phyloP scores from a whole-genome alignment of 2,329 filamentous ascomycete species.

The Pseudogymnoascus sp. region DNA sequence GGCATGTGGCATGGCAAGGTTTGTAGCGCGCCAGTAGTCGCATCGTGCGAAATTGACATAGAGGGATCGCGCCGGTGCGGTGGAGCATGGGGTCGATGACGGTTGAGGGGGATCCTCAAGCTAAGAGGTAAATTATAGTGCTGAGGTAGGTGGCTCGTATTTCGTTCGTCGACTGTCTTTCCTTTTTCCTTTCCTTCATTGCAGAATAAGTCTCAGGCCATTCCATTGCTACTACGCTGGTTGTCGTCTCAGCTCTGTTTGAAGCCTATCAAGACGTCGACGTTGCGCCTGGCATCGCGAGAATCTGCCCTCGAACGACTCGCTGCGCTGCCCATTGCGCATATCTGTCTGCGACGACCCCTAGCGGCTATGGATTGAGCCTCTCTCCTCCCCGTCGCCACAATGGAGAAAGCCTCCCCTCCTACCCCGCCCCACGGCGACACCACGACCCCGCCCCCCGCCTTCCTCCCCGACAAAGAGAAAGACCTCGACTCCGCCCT shows the following conservation, averaged over 20 bases:
- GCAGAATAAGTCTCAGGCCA: neutral
- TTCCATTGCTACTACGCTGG: neutral
- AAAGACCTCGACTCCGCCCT: neutral
- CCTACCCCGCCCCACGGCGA: neutral
- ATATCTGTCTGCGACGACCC: neutral
- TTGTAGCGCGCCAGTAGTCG: slow-evolving; percentile 3
- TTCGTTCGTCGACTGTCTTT: neutral
- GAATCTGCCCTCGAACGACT: neutral
- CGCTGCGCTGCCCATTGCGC: neutral
- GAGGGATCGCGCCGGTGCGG: neutral
- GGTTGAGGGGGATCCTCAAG: neutral
- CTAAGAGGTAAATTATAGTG: neutral
- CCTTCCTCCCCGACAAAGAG: neutral
- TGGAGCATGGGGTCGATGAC: neutral
- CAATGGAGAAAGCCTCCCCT: neutral
- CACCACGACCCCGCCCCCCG: neutral
- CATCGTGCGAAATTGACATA: slow-evolving; percentile 1
- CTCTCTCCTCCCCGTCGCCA: neutral
- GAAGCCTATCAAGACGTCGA: neutral
- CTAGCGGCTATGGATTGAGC: neutral
- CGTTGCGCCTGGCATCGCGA: neutral
- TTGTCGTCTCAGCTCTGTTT: neutral
- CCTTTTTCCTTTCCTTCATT: neutral
- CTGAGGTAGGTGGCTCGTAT: neutral
- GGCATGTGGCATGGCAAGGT: neutral